phyloP scores from a whole-genome alignment of 192 early-diverging fungal genomes.

The Coemansia asiatica region DNA sequence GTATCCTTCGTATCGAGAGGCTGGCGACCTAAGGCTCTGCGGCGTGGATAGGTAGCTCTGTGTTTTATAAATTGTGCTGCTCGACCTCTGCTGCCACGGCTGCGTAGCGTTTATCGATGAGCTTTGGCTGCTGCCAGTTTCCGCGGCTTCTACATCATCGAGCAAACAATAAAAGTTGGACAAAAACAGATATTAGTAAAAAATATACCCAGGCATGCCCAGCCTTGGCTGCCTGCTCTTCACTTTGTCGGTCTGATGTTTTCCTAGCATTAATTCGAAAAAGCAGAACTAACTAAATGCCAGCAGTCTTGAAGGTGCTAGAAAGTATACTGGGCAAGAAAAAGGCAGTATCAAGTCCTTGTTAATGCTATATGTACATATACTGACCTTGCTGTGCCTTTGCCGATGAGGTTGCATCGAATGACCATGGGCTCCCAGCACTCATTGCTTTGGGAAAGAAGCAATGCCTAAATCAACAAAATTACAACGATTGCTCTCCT shows the following conservation, averaged over 20 bases:
- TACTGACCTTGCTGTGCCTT: conserved; percentile 6
- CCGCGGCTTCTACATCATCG: not conserved
- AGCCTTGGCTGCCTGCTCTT: no score
- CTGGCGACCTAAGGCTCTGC: conserved; percentile 30
- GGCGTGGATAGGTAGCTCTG: conserved; percentile 29
- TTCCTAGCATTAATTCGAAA: no score
- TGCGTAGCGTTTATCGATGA: not conserved
- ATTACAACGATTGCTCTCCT: not conserved
- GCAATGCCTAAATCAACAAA: conserved; percentile 3
- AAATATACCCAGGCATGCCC: no score
- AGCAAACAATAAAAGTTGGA: not conserved
- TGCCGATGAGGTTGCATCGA: conserved; percentile 28
- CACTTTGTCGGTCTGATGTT: no score
- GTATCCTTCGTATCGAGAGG: conserved; percentile 5
- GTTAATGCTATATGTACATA: no score
- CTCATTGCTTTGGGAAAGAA: conserved; percentile 38
- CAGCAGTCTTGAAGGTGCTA: no score
- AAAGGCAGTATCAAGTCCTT: no score
- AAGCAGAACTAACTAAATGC: no score
- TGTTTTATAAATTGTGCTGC: not conserved
- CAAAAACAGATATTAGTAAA: not conserved
- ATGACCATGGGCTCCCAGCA: conserved; percentile 35
- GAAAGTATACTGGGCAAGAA: no score
- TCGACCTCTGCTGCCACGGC: not conserved
- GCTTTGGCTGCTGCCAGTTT: not conserved